Conservation (phyloP, 108 stramenopile genomes). For the Nannochloropsis salina region DNA sequence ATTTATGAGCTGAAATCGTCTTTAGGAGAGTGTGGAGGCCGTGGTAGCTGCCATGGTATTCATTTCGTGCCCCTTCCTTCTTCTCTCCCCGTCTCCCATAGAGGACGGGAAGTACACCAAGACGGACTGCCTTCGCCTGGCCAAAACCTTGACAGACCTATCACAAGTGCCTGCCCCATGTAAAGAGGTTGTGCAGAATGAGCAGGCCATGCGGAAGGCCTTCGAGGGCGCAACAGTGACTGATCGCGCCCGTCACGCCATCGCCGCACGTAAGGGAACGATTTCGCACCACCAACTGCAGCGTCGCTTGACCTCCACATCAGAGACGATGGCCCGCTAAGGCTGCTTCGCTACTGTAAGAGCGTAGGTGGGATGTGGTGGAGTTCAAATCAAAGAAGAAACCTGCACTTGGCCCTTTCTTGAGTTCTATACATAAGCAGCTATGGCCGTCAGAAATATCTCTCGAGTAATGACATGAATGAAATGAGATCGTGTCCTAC, state of each 20-base stretch:
- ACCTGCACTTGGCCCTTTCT: too few relatives aligned
- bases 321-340: constrained; percentile 17
- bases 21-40: too few relatives aligned
- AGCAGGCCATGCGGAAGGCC: constrained; percentile 14
- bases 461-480: too few relatives aligned
- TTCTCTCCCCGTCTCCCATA: neutral
- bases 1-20: too few relatives aligned
- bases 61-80: too few relatives aligned
- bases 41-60: too few relatives aligned
- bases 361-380: too few relatives aligned
- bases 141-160: neutral
- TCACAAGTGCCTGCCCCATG: neutral
- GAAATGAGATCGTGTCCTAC: too few relatives aligned
- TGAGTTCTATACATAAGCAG: too few relatives aligned
- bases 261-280: neutral
- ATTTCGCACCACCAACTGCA: neutral
- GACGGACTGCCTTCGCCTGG: neutral
- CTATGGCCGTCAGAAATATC: too few relatives aligned
- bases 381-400: too few relatives aligned
- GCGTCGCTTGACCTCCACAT: neutral
- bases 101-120: constrained; percentile 17
- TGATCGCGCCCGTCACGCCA: neutral
- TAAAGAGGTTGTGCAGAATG: constrained; percentile 13
- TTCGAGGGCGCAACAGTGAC: neutral
- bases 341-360: neutral